Conservation (phyloP, 331 rosid species). For the Erythrophleum ivorense region DNA sequence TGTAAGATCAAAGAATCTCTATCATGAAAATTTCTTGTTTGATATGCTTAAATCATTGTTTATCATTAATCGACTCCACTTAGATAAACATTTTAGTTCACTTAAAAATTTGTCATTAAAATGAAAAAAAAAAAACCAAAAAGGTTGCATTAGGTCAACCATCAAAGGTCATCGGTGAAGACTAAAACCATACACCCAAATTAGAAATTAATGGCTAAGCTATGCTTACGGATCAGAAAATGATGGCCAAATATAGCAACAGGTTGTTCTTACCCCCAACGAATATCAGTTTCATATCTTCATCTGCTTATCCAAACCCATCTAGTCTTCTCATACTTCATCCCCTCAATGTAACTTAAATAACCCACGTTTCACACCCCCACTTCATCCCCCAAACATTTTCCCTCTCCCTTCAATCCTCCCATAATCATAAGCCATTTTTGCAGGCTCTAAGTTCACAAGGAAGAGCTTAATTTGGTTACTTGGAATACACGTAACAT, state of each 20-base stretch:
- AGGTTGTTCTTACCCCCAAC: constrained; percentile 8
- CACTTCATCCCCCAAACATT: neutral
- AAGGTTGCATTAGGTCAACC: neutral
- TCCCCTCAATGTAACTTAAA: neutral
- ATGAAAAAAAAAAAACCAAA: too few species aligned
- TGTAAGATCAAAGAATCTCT: neutral
- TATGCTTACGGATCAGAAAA: constrained; percentile 46
- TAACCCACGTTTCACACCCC: constrained; percentile 12
- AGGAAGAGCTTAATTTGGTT: neutral
- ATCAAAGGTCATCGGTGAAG: neutral
- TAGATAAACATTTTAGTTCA: too few species aligned
- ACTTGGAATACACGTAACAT: neutral
- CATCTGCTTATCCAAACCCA: neutral
- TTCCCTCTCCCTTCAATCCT: constrained; percentile 24
- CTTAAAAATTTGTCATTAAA: too few species aligned
- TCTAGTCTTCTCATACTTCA: neutral
- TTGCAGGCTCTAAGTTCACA: neutral
- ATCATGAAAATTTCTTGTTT: too few species aligned
- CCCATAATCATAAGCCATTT: constrained; percentile 7
- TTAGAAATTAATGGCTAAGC: constrained; percentile 47
- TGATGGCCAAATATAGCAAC: constrained; percentile 41
- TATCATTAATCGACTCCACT: neutral
- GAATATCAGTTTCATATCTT: neutral
- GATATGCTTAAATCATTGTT: neutral
- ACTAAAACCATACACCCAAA: constrained; percentile 15